Base-by-base conservation (phyloP, 306 rosid species). In the Betula pendula region DNA sequence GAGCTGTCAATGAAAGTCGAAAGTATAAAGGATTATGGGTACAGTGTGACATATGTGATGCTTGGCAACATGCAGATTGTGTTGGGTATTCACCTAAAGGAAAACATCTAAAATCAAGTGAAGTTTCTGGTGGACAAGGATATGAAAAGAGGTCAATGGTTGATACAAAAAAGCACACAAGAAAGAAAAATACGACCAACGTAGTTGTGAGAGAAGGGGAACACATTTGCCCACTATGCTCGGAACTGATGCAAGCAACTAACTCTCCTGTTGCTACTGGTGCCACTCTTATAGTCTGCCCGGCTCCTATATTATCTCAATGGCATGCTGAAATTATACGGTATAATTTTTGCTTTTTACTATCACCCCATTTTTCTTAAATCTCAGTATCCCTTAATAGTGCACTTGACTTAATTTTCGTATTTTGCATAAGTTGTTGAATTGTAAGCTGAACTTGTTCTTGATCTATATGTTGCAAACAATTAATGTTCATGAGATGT, bases 31-130 rank as follows among this genome's bases (percentile, higher is more conserved):
- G 98, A 77, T 59, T 95, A 72, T 95, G 98, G 98, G 98, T 95
- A 79, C 98, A 92, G 81, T 95, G 98, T 58, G 98, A 95, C 85
- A 76, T 84, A 47, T 95, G 98, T 84, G 96, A 90, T 85, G 97
- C 98, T 27, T 95, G 98, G 98, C 98, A 95, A 83, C 97, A 95
- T 82, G 98, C 96, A 29, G 91, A 85, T 65, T 95, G 98, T 82
- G 97, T 95, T 80, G 97, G 96, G 73, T 95, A 92, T 86, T 88
- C 97, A 49, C 79, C 92, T 47, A 83, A 83, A 81, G 92, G 92
- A 72, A 87, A 89, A 81, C 16, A 83, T 68, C 49, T 80, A 72
- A 89, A 82, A 85, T 87, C 91, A 40, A 84, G 16, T 1, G 79
- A 81, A 73, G 71, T 70, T 67, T 71, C 74, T 71, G 53, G 60